phyloP scores from a whole-genome alignment of 2,329 filamentous ascomycete species.

The Epichloe hybrida region DNA sequence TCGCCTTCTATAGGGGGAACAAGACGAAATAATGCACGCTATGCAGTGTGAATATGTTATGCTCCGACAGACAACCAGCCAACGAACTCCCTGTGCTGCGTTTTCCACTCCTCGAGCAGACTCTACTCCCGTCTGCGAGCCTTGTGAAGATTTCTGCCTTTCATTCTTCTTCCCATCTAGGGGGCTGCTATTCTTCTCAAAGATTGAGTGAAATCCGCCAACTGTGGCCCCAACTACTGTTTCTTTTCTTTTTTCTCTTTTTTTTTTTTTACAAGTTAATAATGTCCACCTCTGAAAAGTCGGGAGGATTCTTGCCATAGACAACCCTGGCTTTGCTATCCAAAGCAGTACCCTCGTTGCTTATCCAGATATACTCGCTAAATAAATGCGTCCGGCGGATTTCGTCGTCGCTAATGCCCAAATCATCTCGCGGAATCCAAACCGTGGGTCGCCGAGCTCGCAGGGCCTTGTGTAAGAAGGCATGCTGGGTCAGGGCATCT shows the following conservation, averaged over 20 bases:
- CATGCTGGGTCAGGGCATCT: conserved; percentile 70
- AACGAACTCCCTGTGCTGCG: too few species aligned
- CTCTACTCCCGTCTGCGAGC: too few species aligned
- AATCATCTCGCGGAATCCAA: conserved; percentile 84
- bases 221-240: background rate
- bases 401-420: conserved; percentile 88
- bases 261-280: conserved; percentile 53
- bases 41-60: too few species aligned
- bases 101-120: too few species aligned
- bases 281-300: conserved; percentile 78
- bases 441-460: conserved; percentile 74
- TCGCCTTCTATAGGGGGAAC: too few species aligned
- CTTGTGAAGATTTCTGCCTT: background rate
- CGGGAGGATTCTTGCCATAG: conserved; percentile 73
- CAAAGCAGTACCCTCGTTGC: conserved; percentile 79
- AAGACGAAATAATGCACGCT: too few species aligned
- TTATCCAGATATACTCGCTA: conserved; percentile 79
- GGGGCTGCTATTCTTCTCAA: background rate
- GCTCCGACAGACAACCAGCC: too few species aligned
- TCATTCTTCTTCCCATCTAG: background rate
- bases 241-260: too few species aligned
- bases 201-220: background rate
- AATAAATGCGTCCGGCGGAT: conserved; percentile 63
- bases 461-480: conserved; percentile 82
- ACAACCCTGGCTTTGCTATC: conserved; percentile 73